Percentiles rank a stretch among this genome's conserved stretches.
Conservation (phyloP, 2,329 filamentous ascomycete species). For the Aureobasidium sp. region DNA sequence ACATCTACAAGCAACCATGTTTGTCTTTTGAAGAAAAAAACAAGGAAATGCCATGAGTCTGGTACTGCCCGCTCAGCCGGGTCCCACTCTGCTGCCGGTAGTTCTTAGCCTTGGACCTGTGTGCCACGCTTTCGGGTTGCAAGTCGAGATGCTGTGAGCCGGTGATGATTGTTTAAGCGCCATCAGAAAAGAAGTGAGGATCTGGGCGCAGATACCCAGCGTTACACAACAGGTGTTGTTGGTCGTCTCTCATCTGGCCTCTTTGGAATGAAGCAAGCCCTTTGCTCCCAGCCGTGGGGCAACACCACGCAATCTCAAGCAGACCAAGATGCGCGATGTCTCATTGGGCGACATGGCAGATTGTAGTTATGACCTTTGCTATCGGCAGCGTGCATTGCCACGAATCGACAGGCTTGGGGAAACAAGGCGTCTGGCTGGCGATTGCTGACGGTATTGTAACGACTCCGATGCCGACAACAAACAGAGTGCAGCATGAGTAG, state of each 20-base stretch:
- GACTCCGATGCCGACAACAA: slow-evolving; percentile 6
- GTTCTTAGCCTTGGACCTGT: not conserved
- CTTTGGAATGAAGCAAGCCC: slow-evolving; percentile 1
- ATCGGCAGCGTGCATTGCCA: slow-evolving; percentile 2
- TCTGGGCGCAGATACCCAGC: not conserved
- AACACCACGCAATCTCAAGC: slow-evolving; percentile 6
- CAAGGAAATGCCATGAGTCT: slow-evolving; percentile 4
- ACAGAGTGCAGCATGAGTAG: slow-evolving; percentile 3
- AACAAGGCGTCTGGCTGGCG: slow-evolving; percentile 10
- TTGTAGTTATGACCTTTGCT: not conserved
- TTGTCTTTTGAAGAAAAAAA: not conserved
- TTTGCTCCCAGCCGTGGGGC: not conserved
- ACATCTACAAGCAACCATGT: not conserved
- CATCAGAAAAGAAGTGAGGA: not conserved
- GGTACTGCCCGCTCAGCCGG: slow-evolving; percentile 2
- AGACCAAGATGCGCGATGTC: slow-evolving; percentile 2
- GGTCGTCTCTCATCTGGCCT: not conserved
- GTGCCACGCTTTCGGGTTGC: slow-evolving; percentile 12
- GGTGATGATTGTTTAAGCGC: slow-evolving; percentile 4
- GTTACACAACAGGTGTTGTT: slow-evolving; percentile 10
- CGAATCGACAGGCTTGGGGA: slow-evolving; percentile 3
- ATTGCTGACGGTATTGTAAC: slow-evolving; percentile 1
- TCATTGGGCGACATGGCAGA: not conserved
- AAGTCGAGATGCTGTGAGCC: slow-evolving; percentile 11
- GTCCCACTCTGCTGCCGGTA: slow-evolving; percentile 6